These are phyloP conservation scores for Ophiostoma ulmi DNA, from an alignment of 2,329 filamentous ascomycete species.

Conservation along the genomic window DNA sequence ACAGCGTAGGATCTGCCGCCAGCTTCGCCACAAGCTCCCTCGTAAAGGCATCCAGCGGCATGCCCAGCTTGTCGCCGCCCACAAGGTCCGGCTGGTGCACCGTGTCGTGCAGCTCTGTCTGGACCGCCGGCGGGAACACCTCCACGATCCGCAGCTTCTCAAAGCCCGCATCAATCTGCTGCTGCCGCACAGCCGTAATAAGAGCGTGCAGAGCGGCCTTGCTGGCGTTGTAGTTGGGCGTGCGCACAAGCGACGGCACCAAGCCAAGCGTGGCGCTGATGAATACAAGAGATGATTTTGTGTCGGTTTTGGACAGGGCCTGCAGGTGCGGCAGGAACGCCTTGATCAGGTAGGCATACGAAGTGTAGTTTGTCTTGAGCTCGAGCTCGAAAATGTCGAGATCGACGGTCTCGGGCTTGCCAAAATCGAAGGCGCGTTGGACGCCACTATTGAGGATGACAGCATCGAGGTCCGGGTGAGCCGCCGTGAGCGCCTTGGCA, in stretches of 20 bases:
- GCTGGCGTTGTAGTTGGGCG: constrained; percentile 45
- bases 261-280: constrained; percentile 33
- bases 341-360: constrained; percentile 41
- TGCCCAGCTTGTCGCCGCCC: constrained; percentile 41
- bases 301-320: constrained; percentile 13
- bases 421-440: constrained; percentile 43
- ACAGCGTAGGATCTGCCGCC: constrained; percentile 34
- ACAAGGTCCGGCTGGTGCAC: constrained; percentile 39
- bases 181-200: constrained; percentile 42
- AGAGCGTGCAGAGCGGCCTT: constrained; percentile 47
- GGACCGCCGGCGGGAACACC: constrained; percentile 39
- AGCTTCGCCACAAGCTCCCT: constrained; percentile 39
- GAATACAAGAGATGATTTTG: constrained; percentile 28
- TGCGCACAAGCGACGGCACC: constrained; percentile 40
- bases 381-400: constrained; percentile 38
- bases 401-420: constrained; percentile 39
- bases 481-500: constrained; percentile 32
- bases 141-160: constrained; percentile 39
- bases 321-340: constrained; percentile 44
- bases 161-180: constrained; percentile 38
- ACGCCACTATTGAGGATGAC: constrained; percentile 49
- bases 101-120: constrained; percentile 44
- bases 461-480: constrained; percentile 45
- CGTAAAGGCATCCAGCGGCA: constrained; percentile 44
- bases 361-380: constrained; percentile 43